Evolutionary conservation across 2,329 filamentous ascomycete species (phyloP).

Genomic region (Colletotrichum higginsianum): DNA sequence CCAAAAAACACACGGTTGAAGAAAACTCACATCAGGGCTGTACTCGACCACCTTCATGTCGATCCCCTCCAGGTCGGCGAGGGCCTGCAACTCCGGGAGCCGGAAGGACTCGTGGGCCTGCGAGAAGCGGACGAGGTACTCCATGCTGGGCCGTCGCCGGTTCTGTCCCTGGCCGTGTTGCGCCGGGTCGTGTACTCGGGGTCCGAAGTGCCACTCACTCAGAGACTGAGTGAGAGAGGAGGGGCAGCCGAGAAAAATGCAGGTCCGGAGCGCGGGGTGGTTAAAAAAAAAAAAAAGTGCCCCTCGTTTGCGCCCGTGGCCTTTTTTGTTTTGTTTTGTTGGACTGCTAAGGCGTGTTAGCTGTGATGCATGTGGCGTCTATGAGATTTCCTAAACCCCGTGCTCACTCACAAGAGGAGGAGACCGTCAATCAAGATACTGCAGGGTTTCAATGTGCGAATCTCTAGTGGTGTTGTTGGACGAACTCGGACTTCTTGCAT

Average conservation of each 20-base stretch:
- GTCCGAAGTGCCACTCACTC: background rate
- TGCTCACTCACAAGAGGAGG: background rate
- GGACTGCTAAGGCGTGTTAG: background rate
- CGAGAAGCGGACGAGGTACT: conserved; percentile 91
- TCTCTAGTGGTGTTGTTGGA: background rate
- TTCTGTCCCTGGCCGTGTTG: background rate
- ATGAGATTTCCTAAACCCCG: background rate
- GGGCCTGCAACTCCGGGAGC: conserved; percentile 83
- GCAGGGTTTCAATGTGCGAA: too few relatives aligned
- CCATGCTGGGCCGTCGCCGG: conserved; percentile 59
- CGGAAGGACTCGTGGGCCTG: conserved; percentile 95
- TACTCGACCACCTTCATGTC: conserved; percentile 83
- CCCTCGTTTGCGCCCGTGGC: conserved; percentile 22
- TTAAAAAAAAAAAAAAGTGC: conserved; percentile 14
- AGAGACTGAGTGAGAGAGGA: conserved; percentile 5
- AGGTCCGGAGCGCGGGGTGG: conserved; percentile 29
- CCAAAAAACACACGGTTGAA: background rate
- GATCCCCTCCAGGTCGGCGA: conserved; percentile 79
- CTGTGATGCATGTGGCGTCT: background rate
- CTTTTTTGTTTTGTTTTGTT: background rate
- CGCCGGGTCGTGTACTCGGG: background rate
- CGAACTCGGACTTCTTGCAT: background rate
- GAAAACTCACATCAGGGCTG: conserved; percentile 74
- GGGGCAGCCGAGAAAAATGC: conserved; percentile 2
- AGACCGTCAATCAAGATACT: background rate